Percentiles rank a stretch among this genome's conserved stretches.
phyloP scores from a whole-genome alignment of 2,329 filamentous ascomycete genomes.

The Aspergillus pseudoterreus region DNA sequence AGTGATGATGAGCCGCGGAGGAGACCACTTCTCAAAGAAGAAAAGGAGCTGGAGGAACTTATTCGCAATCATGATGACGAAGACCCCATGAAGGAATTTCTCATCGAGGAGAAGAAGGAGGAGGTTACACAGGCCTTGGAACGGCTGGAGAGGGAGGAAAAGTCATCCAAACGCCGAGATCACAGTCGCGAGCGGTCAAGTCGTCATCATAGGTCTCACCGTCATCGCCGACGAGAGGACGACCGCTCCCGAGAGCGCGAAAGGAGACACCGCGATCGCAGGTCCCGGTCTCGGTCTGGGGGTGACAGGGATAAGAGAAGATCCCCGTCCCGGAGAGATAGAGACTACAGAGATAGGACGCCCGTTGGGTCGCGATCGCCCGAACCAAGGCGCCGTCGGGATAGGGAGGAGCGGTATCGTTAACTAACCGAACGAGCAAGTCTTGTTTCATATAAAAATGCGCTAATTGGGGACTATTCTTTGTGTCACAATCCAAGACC shows the following conservation, averaged over 20 bases:
- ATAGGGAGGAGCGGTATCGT: constrained; percentile 30
- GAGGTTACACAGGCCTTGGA: constrained; percentile 71
- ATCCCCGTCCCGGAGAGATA: constrained; percentile 25
- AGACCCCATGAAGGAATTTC: constrained; percentile 92
- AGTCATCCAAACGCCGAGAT: constrained; percentile 27
- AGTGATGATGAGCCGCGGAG: constrained; percentile 43
- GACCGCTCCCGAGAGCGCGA: constrained; percentile 31
- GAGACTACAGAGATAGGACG: constrained; percentile 24
- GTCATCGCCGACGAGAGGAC: constrained; percentile 33
- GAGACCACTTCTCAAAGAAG: constrained; percentile 71
- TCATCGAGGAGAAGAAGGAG: constrained; percentile 87
- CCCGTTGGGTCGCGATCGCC: constrained; percentile 28
- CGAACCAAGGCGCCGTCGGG: constrained; percentile 22
- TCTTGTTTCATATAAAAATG: background rate
- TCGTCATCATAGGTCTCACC: constrained; percentile 44
- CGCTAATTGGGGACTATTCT: background rate
- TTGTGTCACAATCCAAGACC: background rate
- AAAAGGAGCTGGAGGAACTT: constrained; percentile 71
- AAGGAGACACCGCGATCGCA: constrained; percentile 25
- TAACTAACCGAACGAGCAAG: constrained; percentile 15
- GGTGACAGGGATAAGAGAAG: constrained; percentile 22
- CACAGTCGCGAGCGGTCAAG: constrained; percentile 37
- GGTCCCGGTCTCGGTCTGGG: constrained; percentile 23
- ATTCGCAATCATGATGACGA: constrained; percentile 85
- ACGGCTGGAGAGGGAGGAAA: constrained; percentile 49